Evolutionary conservation across 108 stramenopile genomes (phyloP).

Genomic region (Skeletonema marinoi): DNA sequence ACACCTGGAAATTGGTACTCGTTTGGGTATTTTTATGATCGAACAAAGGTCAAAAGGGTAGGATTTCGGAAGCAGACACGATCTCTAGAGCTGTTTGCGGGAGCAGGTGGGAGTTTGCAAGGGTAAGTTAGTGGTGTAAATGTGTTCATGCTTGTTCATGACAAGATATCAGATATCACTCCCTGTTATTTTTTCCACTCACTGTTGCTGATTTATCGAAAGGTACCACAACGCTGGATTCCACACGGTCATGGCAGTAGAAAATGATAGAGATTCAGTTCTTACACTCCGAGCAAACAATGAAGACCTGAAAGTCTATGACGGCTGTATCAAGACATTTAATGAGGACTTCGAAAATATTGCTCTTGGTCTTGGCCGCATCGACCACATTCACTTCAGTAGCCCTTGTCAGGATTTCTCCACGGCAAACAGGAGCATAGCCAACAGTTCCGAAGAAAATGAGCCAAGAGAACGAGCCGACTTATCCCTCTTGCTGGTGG

Average conservation of each 20-base stretch:
- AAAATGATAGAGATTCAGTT: conserved; percentile 37
- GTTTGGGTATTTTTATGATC: conserved; percentile 41
- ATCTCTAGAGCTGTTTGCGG: conserved; percentile 53
- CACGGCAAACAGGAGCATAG: conserved; percentile 29
- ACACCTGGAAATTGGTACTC: conserved; percentile 23
- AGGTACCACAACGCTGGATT: conserved; percentile 33
- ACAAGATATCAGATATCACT: no score
- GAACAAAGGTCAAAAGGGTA: neutral
- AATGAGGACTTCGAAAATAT: conserved; percentile 11
- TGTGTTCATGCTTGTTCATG: no score
- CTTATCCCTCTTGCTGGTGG: conserved; percentile 43
- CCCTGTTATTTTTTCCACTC: no score
- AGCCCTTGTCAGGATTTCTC: conserved; percentile 58
- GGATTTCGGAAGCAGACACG: conserved; percentile 1
- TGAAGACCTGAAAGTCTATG: conserved; percentile 11
- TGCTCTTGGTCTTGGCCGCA: conserved; percentile 19
- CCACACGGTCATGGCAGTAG: conserved; percentile 36
- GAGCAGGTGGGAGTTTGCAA: conserved; percentile 46
- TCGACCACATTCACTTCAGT: conserved; percentile 44
- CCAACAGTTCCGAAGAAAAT: neutral
- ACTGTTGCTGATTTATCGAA: no score
- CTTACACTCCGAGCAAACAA: conserved; percentile 36
- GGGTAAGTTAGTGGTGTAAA: neutral
- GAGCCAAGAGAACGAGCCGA: conserved; percentile 30
- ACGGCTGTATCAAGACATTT: conserved; percentile 28